Evolutionary conservation across 2,329 filamentous ascomycete genomes (phyloP).

Genomic region (Achaetomium macrosporum): DNA sequence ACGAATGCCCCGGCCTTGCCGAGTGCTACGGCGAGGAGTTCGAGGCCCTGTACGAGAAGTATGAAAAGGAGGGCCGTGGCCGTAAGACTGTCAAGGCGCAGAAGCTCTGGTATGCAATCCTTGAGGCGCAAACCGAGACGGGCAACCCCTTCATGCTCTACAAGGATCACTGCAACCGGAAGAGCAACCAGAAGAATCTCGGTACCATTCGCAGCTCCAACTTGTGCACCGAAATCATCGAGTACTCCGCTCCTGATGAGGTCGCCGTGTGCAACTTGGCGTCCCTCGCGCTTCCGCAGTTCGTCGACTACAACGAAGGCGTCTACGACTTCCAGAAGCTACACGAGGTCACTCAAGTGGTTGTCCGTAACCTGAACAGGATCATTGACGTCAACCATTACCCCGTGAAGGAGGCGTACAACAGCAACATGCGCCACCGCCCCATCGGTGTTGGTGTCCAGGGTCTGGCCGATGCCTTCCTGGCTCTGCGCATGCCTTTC

Average conservation of each 20-base stretch:
- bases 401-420: conserved; percentile 86
- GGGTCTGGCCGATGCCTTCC: conserved; percentile 95
- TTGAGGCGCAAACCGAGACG: conserved; percentile 97
- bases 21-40: conserved; percentile 98
- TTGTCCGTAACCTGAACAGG: conserved; percentile 93
- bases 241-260: conserved; percentile 96
- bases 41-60: conserved; percentile 86
- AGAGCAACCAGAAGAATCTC: conserved; percentile 99
- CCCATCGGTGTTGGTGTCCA: conserved; percentile 96
- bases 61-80: conserved; percentile 81
- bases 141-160: conserved; percentile 99
- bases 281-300: conserved; percentile 85
- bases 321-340: conserved; percentile 95
- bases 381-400: conserved; percentile 99
- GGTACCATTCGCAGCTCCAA: conserved; percentile 98
- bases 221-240: conserved; percentile 96
- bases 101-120: conserved; percentile 98
- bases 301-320: conserved; percentile 77
- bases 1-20: conserved; percentile 88
- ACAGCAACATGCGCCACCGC: conserved; percentile 95
- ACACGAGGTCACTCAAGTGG: conserved; percentile 86
- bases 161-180: conserved; percentile 96
- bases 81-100: conserved; percentile 92
- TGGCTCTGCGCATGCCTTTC: conserved; percentile 92
- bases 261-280: conserved; percentile 98